These are phyloP conservation scores for Crucihimalaya himalaica DNA, from an alignment of 345 rosid species.

Conservation along the genomic window DNA sequence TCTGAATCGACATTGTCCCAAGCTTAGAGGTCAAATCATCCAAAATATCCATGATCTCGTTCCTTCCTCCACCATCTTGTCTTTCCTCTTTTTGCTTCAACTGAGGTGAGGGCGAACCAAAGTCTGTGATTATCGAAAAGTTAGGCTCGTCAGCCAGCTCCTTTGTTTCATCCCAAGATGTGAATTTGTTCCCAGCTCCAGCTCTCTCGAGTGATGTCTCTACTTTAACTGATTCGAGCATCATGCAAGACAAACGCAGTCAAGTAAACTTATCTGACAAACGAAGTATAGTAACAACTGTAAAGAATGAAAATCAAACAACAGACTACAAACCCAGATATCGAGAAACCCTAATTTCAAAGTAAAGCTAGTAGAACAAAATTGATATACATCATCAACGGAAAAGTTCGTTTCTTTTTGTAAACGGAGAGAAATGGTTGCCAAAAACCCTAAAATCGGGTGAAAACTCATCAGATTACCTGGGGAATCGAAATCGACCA, in stretches of 20 bases:
- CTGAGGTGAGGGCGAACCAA: slow-evolving; percentile 60
- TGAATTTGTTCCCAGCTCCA: slow-evolving; percentile 46
- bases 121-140: slow-evolving; percentile 57
- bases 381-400: background rate
- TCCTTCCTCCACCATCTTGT: slow-evolving; percentile 32
- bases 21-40: slow-evolving; percentile 74
- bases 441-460: slow-evolving; percentile 15
- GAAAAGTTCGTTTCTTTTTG: background rate
- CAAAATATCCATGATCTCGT: slow-evolving; percentile 80
- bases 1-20: slow-evolving; percentile 75
- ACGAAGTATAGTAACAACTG: background rate
- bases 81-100: slow-evolving; percentile 32
- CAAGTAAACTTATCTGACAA: background rate
- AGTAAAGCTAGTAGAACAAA: background rate
- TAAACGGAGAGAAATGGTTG: background rate
- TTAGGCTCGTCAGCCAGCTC: slow-evolving; percentile 42
- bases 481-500: slow-evolving; percentile 65
- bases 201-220: slow-evolving; percentile 45
- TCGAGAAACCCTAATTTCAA: background rate
- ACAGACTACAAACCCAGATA: slow-evolving; percentile 11
- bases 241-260: slow-evolving; percentile 12
- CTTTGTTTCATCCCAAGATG: slow-evolving; percentile 42
- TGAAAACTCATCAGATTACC: slow-evolving; percentile 22
- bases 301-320: slow-evolving; percentile 7
- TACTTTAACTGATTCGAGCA: slow-evolving; percentile 38